A percentile compares a stretch with the other conserved stretches of the same genome.
Conservation (phyloP, 129 eudicot genomes). For the Helianthus annuus region HanXRQr2.0-SUNRISE NC_035449.2:98205017-98205516, state of each 20-base stretch:
- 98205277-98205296: too few relatives aligned
- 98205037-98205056: too few relatives aligned
- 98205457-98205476: slow-evolving; percentile 96
- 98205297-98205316: neutral
- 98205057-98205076: too few relatives aligned
- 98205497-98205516: slow-evolving; percentile 73
- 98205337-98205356: neutral
- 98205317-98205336: neutral
- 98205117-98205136: too few relatives aligned
- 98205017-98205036: too few relatives aligned
- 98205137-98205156: neutral
- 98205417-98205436: neutral
- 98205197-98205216: neutral
- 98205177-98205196: neutral
- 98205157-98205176: neutral
- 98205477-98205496: slow-evolving; percentile 89
- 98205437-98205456: slow-evolving; percentile 53
- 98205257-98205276: neutral
- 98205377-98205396: neutral
- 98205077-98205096: too few relatives aligned
- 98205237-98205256: neutral
- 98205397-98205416: neutral
- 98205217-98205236: too few relatives aligned
- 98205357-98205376: slow-evolving; percentile 2
- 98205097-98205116: neutral